These are phyloP conservation scores for Corchorus capsularis DNA, from an alignment of 345 rosid species.

Conservation along the genomic window DNA sequence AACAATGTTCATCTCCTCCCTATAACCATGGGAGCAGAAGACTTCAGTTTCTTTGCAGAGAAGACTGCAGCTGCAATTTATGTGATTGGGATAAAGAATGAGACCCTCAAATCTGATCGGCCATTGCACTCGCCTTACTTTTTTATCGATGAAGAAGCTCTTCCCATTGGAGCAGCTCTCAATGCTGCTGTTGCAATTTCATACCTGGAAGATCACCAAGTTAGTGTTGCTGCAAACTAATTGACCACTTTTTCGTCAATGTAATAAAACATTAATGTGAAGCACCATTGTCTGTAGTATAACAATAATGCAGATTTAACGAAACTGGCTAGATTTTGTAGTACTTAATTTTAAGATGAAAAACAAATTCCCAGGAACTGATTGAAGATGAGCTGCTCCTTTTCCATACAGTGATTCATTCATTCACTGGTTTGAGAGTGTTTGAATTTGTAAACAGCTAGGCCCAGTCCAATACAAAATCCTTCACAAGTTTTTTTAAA, in stretches of 20 bases:
- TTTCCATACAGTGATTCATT: too few species aligned
- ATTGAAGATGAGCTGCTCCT: too few species aligned
- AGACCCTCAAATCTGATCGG: slow-evolving; percentile 49
- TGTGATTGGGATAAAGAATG: slow-evolving; percentile 54
- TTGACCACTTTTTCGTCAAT: slow-evolving; percentile 1
- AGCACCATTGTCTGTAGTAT: too few species aligned
- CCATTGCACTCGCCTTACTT: slow-evolving; percentile 65
- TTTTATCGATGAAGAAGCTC: slow-evolving; percentile 60
- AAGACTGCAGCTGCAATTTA: slow-evolving; percentile 58
- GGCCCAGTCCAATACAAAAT: not conserved
- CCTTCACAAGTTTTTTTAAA: not conserved
- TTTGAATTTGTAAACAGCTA: not conserved
- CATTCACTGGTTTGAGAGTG: too few species aligned
- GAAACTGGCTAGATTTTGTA: too few species aligned
- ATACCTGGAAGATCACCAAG: slow-evolving; percentile 49
- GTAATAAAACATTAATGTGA: too few species aligned
- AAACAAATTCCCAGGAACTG: too few species aligned
- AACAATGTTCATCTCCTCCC: slow-evolving; percentile 52
- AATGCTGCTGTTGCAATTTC: slow-evolving; percentile 65
- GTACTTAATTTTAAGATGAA: too few species aligned
- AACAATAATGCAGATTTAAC: too few species aligned
- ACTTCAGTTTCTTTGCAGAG: slow-evolving; percentile 68
- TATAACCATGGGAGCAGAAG: slow-evolving; percentile 67
- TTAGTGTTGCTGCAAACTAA: slow-evolving; percentile 14
- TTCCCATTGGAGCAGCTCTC: slow-evolving; percentile 70